phyloP scores from a whole-genome alignment of 306 rosid species.

The Cucurbita pepo region DNA sequence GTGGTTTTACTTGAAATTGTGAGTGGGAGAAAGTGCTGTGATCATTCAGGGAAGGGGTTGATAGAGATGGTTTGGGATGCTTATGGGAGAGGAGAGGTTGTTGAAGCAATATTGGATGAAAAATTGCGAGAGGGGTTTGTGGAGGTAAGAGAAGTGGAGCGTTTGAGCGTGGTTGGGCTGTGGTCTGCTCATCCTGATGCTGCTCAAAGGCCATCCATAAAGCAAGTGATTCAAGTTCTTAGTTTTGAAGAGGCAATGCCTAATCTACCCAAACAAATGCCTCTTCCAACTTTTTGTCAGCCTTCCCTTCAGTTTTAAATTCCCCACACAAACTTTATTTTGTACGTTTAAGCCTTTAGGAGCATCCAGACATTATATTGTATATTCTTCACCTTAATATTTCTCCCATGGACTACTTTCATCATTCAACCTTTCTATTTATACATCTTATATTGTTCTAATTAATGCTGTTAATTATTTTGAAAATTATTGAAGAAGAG shows the following conservation, averaged over 20 bases:
- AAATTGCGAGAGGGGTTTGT: neutral
- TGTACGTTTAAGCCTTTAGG: neutral
- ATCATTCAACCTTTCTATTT: too few relatives aligned
- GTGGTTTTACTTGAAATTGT: neutral
- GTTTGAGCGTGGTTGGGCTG: neutral
- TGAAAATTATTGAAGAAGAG: too few relatives aligned
- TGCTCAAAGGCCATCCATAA: neutral
- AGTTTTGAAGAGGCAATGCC: neutral
- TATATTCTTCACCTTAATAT: too few relatives aligned
- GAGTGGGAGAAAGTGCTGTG: neutral
- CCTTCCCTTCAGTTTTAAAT: neutral
- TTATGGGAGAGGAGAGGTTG: neutral
- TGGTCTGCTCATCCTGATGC: constrained; percentile 1
- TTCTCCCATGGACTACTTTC: too few relatives aligned
- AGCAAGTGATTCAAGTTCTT: neutral
- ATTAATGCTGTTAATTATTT: too few relatives aligned
- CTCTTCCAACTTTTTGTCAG: neutral
- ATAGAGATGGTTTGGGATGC: neutral
- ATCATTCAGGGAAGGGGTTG: neutral
- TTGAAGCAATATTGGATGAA: neutral
- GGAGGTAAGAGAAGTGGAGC: neutral
- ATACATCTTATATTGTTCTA: too few relatives aligned
- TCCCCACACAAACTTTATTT: neutral
- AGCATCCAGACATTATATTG: neutral
- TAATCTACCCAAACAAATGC: neutral